Evolutionary conservation across 306 rosid genomes (phyloP), one percentile per base, ranked within the genome.

Genomic region (Biancaea sappan): DNA sequence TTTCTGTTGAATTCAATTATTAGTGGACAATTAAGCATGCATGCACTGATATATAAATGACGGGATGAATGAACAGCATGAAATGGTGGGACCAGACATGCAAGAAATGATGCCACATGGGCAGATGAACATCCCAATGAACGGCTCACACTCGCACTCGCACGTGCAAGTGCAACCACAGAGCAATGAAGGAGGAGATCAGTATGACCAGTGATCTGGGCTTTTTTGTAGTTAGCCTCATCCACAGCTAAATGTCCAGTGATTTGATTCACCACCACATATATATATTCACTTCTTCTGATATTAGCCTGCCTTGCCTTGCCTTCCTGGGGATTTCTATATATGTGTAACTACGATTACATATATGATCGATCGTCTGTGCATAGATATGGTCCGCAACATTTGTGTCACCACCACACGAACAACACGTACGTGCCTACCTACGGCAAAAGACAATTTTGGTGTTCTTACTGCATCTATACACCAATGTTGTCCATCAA

Each of bases 101-200:
- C 78, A 66, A 12, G 87, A 82, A 10, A 84, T 87, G 59, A 80
- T 87, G 79, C 58, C 79, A 76, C 89, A 80, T 69, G 84, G 83
- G 6, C 92, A 89, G 1, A 72, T 85, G 38, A 88, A 80, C 46
- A 38, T 85, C 25, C 90, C 88, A 22, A 82, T 84, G 28, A 74
- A 86, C 32, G 80, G 82, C 64, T 81, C 88, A 22, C 87, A 80
- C 64, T 37, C 41, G 1, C 41, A 37, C 11, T n/a, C n/a, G n/a
- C n/a, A n/a, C n/a, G 38, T 35, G 38, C 38, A 35, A 5, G 66
- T 85, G 68, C 87, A 81, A 67, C 82, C 81, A 62, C 75, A 77
- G 3, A 77, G 68, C 61, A 83, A 77, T 38, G 89, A 84, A 15
- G 58, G 48, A 56, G 71, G 53, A 21, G 80, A 84, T 34, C 38